A percentile compares a stretch with the other conserved stretches of the same genome.
These are phyloP conservation scores for Stephanodiscus minutulus DNA, from an alignment of 108 stramenopile genomes.

Conservation along the genomic window DNA sequence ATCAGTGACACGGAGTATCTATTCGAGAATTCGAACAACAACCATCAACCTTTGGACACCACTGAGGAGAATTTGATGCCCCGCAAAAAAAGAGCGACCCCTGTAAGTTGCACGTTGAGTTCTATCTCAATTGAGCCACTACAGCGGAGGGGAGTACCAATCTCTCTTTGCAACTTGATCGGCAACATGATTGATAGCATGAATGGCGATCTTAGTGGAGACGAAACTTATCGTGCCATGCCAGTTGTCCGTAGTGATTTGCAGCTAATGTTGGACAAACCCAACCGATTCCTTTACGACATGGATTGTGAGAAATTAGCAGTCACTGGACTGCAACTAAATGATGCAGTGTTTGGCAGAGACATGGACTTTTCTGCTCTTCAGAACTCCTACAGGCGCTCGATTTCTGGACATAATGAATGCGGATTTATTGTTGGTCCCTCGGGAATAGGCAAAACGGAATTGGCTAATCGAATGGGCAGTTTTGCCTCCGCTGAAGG, in stretches of 20 bases:
- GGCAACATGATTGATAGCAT: constrained; percentile 22
- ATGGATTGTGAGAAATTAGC: constrained; percentile 24
- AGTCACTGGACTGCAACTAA: constrained; percentile 3
- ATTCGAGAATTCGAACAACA: background rate
- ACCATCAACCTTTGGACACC: background rate
- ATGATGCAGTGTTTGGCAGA: constrained; percentile 12
- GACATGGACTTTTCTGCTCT: constrained; percentile 18
- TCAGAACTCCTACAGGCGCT: constrained; percentile 9
- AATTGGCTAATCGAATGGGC: constrained; percentile 17
- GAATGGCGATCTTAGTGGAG: constrained; percentile 17
- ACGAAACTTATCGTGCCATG: constrained; percentile 19
- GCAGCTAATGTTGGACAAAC: constrained; percentile 36
- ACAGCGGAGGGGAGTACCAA: constrained; percentile 6
- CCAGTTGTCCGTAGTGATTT: constrained; percentile 25
- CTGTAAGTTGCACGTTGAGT: background rate
- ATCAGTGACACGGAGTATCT: background rate
- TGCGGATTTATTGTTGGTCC: constrained; percentile 21
- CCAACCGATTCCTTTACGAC: constrained; percentile 19
- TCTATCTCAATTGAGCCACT: constrained; percentile 10
- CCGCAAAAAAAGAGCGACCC: background rate
- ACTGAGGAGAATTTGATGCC: background rate
- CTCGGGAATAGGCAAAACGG: constrained; percentile 34
- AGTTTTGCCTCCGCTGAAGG: constrained; percentile 6
- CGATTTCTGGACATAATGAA: constrained; percentile 3
- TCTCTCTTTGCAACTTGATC: constrained; percentile 24